Evolutionary conservation across 1,284 basidiomycete genomes (phyloP).

Genomic region (Apiotrichum gracile): DNA sequence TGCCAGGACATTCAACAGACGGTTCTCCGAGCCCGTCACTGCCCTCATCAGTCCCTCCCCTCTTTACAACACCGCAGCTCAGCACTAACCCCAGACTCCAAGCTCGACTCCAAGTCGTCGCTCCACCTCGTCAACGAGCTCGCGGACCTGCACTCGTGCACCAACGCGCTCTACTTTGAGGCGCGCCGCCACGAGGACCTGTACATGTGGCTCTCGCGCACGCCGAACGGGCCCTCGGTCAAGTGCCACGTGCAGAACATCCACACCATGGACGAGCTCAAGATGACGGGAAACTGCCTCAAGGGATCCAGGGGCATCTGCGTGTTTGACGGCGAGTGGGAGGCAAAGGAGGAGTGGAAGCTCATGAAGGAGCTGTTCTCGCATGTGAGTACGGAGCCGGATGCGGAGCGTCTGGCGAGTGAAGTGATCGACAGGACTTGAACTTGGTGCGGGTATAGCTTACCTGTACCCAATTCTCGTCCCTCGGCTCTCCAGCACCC

Average conservation of each 20-base stretch:
- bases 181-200: conserved; percentile 91
- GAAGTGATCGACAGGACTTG: too few species aligned
- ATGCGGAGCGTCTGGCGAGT: not conserved
- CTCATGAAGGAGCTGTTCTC: conserved; percentile 94
- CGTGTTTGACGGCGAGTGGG: conserved; percentile 88
- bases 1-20: too few species aligned
- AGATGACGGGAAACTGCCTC: conserved; percentile 98
- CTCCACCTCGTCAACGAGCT: conserved; percentile 91
- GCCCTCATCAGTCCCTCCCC: not conserved
- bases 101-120: conserved; percentile 95
- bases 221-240: conserved; percentile 94
- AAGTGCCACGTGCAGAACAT: conserved; percentile 98
- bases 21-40: not conserved
- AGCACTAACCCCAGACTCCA: conserved; percentile 61
- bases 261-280: conserved; percentile 99
- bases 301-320: conserved; percentile 90
- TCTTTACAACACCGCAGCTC: not conserved
- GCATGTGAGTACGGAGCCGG: conserved; percentile 60
- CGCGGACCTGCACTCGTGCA: conserved; percentile 96
- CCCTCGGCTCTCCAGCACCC: not conserved
- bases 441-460: not conserved
- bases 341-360: conserved; percentile 75
- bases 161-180: conserved; percentile 97
- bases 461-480: not conserved
- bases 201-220: conserved; percentile 94